Conservation (phyloP, 192 early-diverging fungal species). For the Allomyces arbusculus region DNA sequence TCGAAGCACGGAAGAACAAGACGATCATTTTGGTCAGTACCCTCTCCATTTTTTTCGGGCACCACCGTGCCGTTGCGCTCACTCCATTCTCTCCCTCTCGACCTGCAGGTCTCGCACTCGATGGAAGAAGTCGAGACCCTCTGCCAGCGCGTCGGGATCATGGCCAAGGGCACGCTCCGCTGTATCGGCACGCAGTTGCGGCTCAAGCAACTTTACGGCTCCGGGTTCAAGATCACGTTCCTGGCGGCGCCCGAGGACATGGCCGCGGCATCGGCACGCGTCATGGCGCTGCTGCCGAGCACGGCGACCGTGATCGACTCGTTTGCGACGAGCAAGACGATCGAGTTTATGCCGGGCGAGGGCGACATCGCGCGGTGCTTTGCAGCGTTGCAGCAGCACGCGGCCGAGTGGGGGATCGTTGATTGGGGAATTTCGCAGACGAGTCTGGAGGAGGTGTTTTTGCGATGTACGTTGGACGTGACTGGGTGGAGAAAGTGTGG, state of each 20-base stretch:
- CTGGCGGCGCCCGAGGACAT: slow-evolving; percentile 18
- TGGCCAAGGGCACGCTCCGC: slow-evolving; percentile 46
- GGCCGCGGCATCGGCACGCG: slow-evolving; percentile 19
- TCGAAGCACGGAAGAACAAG: slow-evolving; percentile 25
- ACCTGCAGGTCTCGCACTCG: slow-evolving; percentile 15
- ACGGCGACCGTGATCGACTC: slow-evolving; percentile 22
- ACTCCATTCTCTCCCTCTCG: too few species aligned
- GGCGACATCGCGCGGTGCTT: slow-evolving; percentile 34
- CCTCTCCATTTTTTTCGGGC: too few species aligned
- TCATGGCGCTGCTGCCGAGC: slow-evolving; percentile 26
- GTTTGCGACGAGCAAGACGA: slow-evolving; percentile 31
- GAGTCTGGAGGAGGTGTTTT: slow-evolving; percentile 50
- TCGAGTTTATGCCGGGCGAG: slow-evolving; percentile 37
- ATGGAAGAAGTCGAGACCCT: slow-evolving; percentile 64
- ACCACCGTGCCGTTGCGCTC: slow-evolving; percentile 12
- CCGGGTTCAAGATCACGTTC: slow-evolving; percentile 44
- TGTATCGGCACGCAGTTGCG: slow-evolving; percentile 36
- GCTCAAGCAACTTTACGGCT: slow-evolving; percentile 46
- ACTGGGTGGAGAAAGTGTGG: too few species aligned
- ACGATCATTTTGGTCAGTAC: slow-evolving; percentile 25
- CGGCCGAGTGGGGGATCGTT: slow-evolving; percentile 31
- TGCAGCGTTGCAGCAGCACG: slow-evolving; percentile 31
- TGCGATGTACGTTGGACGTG: slow-evolving; percentile 7
- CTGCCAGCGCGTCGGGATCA: slow-evolving; percentile 53
- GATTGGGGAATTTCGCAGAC: slow-evolving; percentile 56